Evolutionary conservation across 352 stramenopile species (phyloP).

Genomic region (Albugo candida): DNA sequence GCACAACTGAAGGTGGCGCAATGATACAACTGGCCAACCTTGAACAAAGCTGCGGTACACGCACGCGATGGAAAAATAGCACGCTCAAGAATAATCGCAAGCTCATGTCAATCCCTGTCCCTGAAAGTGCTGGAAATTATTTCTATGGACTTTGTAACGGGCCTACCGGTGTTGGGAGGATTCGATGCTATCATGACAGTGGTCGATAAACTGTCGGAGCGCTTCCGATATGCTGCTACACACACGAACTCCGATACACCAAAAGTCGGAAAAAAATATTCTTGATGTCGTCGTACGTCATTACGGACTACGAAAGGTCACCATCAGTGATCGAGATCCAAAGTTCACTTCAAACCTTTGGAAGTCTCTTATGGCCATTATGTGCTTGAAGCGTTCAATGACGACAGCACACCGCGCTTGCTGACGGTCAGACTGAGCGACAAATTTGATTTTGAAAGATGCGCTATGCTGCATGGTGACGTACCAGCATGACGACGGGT

Average conservation of each 20-base stretch:
- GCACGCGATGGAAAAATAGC: not conserved
- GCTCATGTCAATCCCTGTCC: slow-evolving; percentile 2
- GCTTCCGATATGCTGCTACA: slow-evolving; percentile 5
- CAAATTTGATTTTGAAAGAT: slow-evolving; percentile 1
- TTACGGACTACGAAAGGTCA: not conserved
- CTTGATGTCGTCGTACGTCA: not conserved
- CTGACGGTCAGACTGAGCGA: slow-evolving; percentile 8
- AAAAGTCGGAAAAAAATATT: not conserved
- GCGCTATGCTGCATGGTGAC: slow-evolving; percentile 6
- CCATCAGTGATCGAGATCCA: slow-evolving; percentile 1
- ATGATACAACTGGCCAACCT: slow-evolving; percentile 5
- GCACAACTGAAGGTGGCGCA: not conserved
- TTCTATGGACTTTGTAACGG: slow-evolving; percentile 6
- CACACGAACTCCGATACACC: not conserved
- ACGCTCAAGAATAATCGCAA: slow-evolving; percentile 1
- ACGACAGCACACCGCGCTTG: slow-evolving; percentile 3
- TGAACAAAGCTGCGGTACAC: slow-evolving; percentile 4
- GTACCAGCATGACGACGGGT: slow-evolving; percentile 6
- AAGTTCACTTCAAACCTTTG: slow-evolving; percentile 6
- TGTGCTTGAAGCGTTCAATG: slow-evolving; percentile 2
- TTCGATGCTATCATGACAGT: not conserved
- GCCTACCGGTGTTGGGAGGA: slow-evolving; percentile 6
- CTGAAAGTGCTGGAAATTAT: slow-evolving; percentile 7
- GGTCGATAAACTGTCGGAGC: slow-evolving; percentile 4
- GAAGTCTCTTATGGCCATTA: slow-evolving; percentile 1